phyloP scores from a whole-genome alignment of 176 grass and related monocot species.

The Puccinellia tenuiflora region DNA sequence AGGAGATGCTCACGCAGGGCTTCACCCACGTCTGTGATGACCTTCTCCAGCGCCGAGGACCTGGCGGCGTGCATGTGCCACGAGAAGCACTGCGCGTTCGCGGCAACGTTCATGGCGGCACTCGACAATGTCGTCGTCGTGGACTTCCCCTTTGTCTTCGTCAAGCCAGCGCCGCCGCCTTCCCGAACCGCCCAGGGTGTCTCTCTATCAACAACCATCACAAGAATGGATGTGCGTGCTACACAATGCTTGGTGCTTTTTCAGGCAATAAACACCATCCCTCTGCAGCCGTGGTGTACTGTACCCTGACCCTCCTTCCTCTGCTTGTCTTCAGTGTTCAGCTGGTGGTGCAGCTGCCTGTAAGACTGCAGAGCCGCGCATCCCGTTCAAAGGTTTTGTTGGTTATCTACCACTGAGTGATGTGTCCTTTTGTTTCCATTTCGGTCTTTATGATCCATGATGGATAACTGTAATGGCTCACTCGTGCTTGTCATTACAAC shows the following conservation, averaged over 20 bases:
- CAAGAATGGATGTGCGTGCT: not conserved
- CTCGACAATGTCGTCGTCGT: slow-evolving; percentile 52
- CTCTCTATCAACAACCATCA: not conserved
- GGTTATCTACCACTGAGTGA: not conserved
- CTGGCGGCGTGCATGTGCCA: slow-evolving; percentile 37
- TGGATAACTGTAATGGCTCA: not conserved
- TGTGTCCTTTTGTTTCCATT: too few species aligned
- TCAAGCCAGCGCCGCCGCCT: slow-evolving; percentile 19
- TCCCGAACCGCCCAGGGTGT: not conserved
- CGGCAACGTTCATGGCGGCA: slow-evolving; percentile 42
- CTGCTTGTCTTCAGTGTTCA: not conserved
- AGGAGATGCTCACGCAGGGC: slow-evolving; percentile 35
- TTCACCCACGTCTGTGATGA: slow-evolving; percentile 43
- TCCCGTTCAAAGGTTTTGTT: not conserved
- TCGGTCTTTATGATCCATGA: not conserved
- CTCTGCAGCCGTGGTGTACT: not conserved
- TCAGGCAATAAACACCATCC: not conserved
- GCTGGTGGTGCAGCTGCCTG: too few species aligned
- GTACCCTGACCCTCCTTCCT: not conserved
- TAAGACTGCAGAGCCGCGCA: not conserved
- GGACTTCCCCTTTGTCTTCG: slow-evolving; percentile 54
- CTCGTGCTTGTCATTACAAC: not conserved
- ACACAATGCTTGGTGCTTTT: not conserved
- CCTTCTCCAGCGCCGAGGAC: slow-evolving; percentile 32
- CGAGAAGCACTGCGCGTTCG: slow-evolving; percentile 39